phyloP scores from a whole-genome alignment of 2,329 filamentous ascomycete genomes.

The Hymenoscyphus fraxineus region DNA sequence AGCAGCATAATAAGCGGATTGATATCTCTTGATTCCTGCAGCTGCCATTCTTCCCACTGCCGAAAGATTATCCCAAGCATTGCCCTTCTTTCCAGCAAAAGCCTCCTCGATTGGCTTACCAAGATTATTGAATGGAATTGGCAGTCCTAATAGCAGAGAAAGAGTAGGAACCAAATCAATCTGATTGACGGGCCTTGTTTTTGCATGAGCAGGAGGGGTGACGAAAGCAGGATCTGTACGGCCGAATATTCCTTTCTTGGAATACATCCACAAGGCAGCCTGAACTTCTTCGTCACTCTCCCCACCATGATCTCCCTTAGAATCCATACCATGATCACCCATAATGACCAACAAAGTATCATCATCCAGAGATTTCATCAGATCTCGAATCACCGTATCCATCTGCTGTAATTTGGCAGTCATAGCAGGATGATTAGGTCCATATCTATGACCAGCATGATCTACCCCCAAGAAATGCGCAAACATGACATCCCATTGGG shows the following conservation, averaged over 20 bases:
- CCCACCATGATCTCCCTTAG: conserved; percentile 95
- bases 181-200: conserved; percentile 71
- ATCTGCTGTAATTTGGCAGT: conserved; percentile 86
- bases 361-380: conserved; percentile 73
- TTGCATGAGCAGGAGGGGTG: conserved; percentile 65
- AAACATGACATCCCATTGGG: conserved; percentile 89
- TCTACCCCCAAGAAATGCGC: conserved; percentile 94
- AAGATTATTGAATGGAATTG: conserved; percentile 94
- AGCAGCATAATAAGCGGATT: conserved; percentile 73
- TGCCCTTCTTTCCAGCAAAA: conserved; percentile 68
- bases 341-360: conserved; percentile 88
- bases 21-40: conserved; percentile 86
- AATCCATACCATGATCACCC: conserved; percentile 99
- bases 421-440: conserved; percentile 91
- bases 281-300: conserved; percentile 96
- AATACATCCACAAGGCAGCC: conserved; percentile 97
- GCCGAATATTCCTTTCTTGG: conserved; percentile 80
- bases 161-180: conserved; percentile 95
- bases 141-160: conserved; percentile 80
- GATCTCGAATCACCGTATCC: conserved; percentile 71
- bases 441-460: conserved; percentile 94
- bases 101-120: conserved; percentile 92
- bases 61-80: conserved; percentile 73
- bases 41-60: conserved; percentile 72
- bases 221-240: conserved; percentile 59